These are phyloP conservation scores for Cladophialophora chaetospira DNA, from an alignment of 2,329 filamentous ascomycete species.

Conservation along the genomic window DNA sequence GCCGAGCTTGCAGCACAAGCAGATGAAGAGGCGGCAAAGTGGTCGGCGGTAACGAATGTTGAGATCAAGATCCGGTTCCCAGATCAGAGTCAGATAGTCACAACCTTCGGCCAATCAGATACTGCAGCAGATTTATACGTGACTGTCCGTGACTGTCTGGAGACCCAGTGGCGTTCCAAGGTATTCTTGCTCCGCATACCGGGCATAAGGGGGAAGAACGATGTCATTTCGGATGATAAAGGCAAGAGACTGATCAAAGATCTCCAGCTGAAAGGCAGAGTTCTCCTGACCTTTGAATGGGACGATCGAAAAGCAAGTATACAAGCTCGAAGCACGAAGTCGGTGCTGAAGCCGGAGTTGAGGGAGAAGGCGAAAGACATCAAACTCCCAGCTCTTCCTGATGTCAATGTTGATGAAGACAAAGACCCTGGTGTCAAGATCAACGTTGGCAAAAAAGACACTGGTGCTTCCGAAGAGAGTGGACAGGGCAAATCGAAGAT, in stretches of 20 bases:
- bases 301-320: constrained; percentile 61
- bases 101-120: constrained; percentile 67
- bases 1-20: constrained; percentile 74
- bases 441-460: constrained; percentile 39
- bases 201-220: constrained; percentile 49
- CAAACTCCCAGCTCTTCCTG: constrained; percentile 61
- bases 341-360: constrained; percentile 64
- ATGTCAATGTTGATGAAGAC: constrained; percentile 43
- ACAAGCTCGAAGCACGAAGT: constrained; percentile 53
- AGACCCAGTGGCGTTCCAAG: constrained; percentile 55
- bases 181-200: constrained; percentile 72
- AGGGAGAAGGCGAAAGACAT: constrained; percentile 67
- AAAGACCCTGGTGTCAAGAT: constrained; percentile 34
- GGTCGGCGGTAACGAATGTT: constrained; percentile 68
- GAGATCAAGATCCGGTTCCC: constrained; percentile 83
- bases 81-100: constrained; percentile 76
- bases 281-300: constrained; percentile 78
- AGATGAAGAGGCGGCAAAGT: constrained; percentile 64
- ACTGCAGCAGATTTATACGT: constrained; percentile 72
- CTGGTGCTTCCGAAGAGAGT: constrained; percentile 38
- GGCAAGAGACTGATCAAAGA: constrained; percentile 63
- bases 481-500: constrained; percentile 45
- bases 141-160: constrained; percentile 71
- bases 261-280: constrained; percentile 69
- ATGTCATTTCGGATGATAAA: constrained; percentile 44